These are phyloP conservation scores for Botrytis galanthina DNA, from an alignment of 2,329 filamentous ascomycete genomes.

Conservation along the genomic window DNA sequence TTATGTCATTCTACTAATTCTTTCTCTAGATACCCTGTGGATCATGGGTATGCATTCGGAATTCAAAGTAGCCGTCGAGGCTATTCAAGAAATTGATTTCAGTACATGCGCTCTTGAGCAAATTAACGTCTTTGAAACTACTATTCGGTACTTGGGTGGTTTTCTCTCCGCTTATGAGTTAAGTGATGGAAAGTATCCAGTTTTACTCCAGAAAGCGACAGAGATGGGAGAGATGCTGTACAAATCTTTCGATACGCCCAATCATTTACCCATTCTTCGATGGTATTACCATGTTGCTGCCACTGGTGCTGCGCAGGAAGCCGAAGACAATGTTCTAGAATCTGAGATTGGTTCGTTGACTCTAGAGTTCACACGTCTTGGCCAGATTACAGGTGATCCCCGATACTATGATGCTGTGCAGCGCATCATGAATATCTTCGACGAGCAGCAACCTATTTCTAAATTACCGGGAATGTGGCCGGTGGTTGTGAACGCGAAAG, in stretches of 20 bases:
- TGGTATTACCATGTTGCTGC: constrained; percentile 41
- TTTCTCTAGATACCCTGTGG: constrained; percentile 72
- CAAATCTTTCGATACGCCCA: constrained; percentile 51
- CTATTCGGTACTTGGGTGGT: constrained; percentile 42
- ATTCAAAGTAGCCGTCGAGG: constrained; percentile 60
- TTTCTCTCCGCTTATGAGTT: constrained; percentile 41
- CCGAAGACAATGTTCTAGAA: constrained; percentile 49
- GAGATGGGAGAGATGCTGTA: constrained; percentile 39
- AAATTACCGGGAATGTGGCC: constrained; percentile 63
- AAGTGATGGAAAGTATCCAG: constrained; percentile 33
- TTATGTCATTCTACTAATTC: background rate
- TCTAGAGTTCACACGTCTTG: constrained; percentile 61
- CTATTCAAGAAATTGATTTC: constrained; percentile 59
- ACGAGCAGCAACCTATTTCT: constrained; percentile 51
- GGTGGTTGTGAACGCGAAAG: constrained; percentile 49
- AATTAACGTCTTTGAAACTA: constrained; percentile 42
- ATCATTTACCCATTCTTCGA: constrained; percentile 49
- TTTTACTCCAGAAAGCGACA: constrained; percentile 35
- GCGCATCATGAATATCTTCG: constrained; percentile 55
- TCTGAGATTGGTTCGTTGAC: constrained; percentile 57
- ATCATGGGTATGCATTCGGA: constrained; percentile 77
- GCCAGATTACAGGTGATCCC: constrained; percentile 59
- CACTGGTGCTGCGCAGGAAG: constrained; percentile 59
- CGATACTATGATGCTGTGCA: constrained; percentile 61
- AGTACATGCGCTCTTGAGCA: constrained; percentile 24